A percentile compares a stretch with the other conserved stretches of the same genome.
phyloP scores from a whole-genome alignment of 352 stramenopile species.

The Pythium phragmitis region DNA sequence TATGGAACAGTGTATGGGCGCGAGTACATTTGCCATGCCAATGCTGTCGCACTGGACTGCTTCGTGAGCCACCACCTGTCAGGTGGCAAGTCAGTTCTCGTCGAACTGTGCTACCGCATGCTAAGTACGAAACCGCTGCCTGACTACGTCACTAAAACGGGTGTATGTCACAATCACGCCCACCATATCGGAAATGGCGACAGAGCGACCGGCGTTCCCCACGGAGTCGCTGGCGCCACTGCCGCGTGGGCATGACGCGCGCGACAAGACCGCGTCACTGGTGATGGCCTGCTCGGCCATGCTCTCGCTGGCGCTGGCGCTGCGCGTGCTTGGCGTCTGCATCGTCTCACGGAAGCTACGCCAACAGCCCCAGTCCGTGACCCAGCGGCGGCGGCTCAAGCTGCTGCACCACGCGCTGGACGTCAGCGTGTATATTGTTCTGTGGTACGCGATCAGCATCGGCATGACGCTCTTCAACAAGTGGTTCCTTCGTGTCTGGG shows the following conservation, averaged over 20 bases:
- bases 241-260: constrained; percentile 1
- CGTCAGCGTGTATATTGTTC: constrained; percentile 67
- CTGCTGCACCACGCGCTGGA: constrained; percentile 52
- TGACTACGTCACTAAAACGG: too few relatives aligned
- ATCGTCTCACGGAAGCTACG: constrained; percentile 27
- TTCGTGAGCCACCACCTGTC: too few relatives aligned
- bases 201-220: not conserved
- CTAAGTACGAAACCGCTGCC: too few relatives aligned
- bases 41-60: too few relatives aligned
- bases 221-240: constrained; percentile 5
- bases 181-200: constrained; percentile 1
- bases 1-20: too few relatives aligned
- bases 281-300: constrained; percentile 61
- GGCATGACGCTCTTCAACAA: constrained; percentile 87
- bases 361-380: not conserved
- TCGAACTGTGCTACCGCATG: too few relatives aligned
- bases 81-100: too few relatives aligned
- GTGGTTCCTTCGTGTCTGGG: constrained; percentile 78
- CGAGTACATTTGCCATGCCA: too few relatives aligned
- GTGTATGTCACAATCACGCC: too few relatives aligned
- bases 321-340: constrained; percentile 43
- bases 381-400: constrained; percentile 24
- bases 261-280: constrained; percentile 53
- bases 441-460: constrained; percentile 85
- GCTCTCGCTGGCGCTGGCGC: constrained; percentile 46